phyloP scores from a whole-genome alignment of 352 stramenopile species.

The Stephanocyclus meneghinianus region DNA sequence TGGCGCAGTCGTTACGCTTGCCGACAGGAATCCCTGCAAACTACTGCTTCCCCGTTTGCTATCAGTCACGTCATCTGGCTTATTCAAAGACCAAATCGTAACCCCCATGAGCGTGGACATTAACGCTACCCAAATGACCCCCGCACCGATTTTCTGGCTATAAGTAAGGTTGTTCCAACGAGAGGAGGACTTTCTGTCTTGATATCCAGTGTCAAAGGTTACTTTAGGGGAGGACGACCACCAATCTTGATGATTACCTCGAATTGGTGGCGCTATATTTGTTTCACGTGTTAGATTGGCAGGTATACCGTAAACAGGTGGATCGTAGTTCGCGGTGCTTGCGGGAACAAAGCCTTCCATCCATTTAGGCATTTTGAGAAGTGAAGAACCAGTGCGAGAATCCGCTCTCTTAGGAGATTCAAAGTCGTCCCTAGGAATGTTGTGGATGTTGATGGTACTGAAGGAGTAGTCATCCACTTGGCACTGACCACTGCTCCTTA shows the following conservation, averaged over 20 bases:
- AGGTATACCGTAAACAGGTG: slow-evolving; percentile 5
- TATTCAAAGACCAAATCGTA: slow-evolving; percentile 33
- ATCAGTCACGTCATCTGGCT: slow-evolving; percentile 7
- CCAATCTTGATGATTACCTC: slow-evolving; percentile 15
- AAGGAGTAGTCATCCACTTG: slow-evolving; percentile 56
- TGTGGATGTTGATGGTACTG: slow-evolving; percentile 45
- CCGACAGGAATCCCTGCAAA: slow-evolving; percentile 5
- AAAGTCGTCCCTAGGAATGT: slow-evolving; percentile 6
- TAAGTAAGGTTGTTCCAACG: slow-evolving; percentile 20
- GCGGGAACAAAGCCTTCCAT: slow-evolving; percentile 10
- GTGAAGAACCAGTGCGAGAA: neutral
- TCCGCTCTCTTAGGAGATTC: neutral
- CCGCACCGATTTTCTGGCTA: slow-evolving; percentile 25
- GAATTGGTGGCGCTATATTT: slow-evolving; percentile 22
- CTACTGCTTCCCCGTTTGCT: slow-evolving; percentile 4
- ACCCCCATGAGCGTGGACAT: slow-evolving; percentile 46
- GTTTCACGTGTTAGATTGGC: slow-evolving; percentile 19
- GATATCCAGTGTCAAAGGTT: slow-evolving; percentile 30
- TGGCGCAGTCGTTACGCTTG: neutral
- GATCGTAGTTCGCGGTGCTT: neutral
- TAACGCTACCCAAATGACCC: slow-evolving; percentile 34
- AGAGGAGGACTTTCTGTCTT: slow-evolving; percentile 4
- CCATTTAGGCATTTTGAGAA: slow-evolving; percentile 28
- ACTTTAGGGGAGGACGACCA: slow-evolving; percentile 21
- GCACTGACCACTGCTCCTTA: slow-evolving; percentile 17